A percentile compares a stretch with the other conserved stretches of the same genome.
Evolutionary conservation across 169 alveolate species (phyloP).

Genomic region (Sarcocystis neurona): DNA sequence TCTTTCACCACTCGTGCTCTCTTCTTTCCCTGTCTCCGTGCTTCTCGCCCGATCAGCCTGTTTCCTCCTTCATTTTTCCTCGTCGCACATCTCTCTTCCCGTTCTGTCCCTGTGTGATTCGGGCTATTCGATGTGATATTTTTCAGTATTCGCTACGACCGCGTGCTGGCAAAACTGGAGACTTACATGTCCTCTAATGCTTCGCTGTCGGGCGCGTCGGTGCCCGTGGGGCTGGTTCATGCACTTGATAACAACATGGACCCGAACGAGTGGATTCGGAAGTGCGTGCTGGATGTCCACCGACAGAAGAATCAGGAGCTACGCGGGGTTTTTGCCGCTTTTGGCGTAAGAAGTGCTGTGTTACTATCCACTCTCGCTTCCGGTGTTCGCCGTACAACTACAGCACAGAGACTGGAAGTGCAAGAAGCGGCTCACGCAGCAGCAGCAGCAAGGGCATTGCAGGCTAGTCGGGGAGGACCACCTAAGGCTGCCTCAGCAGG

Average conservation of each 20-base stretch:
- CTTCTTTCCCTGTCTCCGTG: neutral
- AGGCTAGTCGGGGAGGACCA: no score
- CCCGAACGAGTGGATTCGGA: neutral
- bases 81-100: neutral
- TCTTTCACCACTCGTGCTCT: neutral
- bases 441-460: no score
- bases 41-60: neutral
- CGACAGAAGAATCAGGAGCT: neutral
- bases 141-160: conserved; percentile 25
- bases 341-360: neutral
- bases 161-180: conserved; percentile 25
- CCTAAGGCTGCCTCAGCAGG: no score
- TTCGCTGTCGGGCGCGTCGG: neutral
- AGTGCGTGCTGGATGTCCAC: conserved; percentile 25
- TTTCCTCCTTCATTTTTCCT: neutral
- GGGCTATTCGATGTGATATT: neutral
- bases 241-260: conserved; percentile 18
- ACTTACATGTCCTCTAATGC: neutral
- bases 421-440: no score
- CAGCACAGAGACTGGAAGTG: no score
- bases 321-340: conserved; percentile 13
- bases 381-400: no score
- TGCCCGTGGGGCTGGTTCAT: neutral
- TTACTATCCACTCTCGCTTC: no score
- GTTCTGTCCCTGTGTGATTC: neutral